Evolutionary conservation across 228 moss, liverwort and hornwort species (phyloP).

Genomic region (Sphagnum magellanicum): DNA sequence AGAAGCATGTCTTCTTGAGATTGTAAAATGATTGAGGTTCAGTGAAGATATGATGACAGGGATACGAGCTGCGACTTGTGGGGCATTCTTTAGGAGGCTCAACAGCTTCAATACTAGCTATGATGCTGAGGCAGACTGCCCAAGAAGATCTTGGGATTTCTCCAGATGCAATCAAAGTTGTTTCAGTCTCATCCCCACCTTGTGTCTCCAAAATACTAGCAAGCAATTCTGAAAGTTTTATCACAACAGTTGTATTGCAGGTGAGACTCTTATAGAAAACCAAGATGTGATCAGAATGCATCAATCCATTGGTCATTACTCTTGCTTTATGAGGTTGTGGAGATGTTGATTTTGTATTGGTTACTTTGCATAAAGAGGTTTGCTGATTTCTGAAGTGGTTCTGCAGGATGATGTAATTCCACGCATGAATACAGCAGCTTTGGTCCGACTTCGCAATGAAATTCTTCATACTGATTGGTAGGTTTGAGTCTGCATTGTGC

Average conservation of each 20-base stretch:
- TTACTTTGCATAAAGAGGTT: not conserved
- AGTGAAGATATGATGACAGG: conserved; percentile 22
- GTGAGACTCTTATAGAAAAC: conserved; percentile 15
- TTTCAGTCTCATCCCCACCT: conserved; percentile 80
- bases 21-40: too few relatives aligned
- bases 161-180: conserved; percentile 53
- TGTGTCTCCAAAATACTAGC: conserved; percentile 84
- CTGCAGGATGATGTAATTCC: conserved; percentile 83
- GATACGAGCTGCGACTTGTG: conserved; percentile 62
- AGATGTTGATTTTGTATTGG: not conserved
- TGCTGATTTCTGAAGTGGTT: conserved; percentile 1
- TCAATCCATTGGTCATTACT: too few relatives aligned
- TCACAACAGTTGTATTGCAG: conserved; percentile 78
- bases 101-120: conserved; percentile 65
- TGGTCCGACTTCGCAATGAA: conserved; percentile 76
- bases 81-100: conserved; percentile 94
- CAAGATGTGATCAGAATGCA: not conserved
- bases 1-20: too few relatives aligned
- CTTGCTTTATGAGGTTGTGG: too few relatives aligned
- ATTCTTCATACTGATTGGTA: conserved; percentile 83
- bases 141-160: conserved; percentile 47
- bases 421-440: conserved; percentile 69
- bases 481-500: not conserved
- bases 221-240: conserved; percentile 53
- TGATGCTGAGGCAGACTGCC: conserved; percentile 60